phyloP scores from a whole-genome alignment of 371 early-diverging fungal species.

The Mucor mucedo region DNA sequence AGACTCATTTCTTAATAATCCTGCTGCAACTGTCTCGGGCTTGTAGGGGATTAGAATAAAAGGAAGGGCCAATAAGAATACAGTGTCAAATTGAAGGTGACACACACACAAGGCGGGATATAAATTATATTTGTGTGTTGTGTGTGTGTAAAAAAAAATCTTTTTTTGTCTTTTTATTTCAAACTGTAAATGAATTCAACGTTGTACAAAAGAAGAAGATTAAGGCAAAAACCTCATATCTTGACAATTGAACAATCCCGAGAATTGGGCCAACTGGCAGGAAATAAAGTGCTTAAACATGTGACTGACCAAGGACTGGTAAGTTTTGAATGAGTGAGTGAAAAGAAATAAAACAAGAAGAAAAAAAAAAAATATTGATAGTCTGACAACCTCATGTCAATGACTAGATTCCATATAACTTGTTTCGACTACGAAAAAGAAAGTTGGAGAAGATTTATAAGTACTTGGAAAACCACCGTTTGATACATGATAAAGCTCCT shows the following conservation, averaged over 20 bases:
- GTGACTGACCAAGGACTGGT: constrained; percentile 25
- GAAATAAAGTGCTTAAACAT: constrained; percentile 19
- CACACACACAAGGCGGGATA: no score
- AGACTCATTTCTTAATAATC: no score
- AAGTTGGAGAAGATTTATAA: constrained; percentile 25
- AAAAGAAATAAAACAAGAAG: background rate
- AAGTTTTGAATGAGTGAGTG: background rate
- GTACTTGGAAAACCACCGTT: constrained; percentile 16
- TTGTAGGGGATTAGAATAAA: no score
- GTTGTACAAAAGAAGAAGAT: constrained; percentile 21
- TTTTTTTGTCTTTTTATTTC: background rate
- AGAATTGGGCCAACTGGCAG: constrained; percentile 25
- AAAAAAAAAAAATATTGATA: background rate
- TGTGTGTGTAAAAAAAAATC: background rate
- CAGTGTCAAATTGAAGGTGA: no score
- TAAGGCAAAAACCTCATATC: constrained; percentile 32
- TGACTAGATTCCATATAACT: constrained; percentile 21
- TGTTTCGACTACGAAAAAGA: constrained; percentile 30
- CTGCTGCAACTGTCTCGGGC: no score
- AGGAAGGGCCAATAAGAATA: no score
- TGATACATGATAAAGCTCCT: constrained; percentile 25
- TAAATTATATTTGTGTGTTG: no score
- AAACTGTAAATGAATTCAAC: constrained; percentile 21
- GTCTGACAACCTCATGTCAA: background rate
- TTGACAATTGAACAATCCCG: constrained; percentile 25